phyloP scores from a whole-genome alignment of 805 yeast genomes.

The Cyberlindnera mycetangii region DNA sequence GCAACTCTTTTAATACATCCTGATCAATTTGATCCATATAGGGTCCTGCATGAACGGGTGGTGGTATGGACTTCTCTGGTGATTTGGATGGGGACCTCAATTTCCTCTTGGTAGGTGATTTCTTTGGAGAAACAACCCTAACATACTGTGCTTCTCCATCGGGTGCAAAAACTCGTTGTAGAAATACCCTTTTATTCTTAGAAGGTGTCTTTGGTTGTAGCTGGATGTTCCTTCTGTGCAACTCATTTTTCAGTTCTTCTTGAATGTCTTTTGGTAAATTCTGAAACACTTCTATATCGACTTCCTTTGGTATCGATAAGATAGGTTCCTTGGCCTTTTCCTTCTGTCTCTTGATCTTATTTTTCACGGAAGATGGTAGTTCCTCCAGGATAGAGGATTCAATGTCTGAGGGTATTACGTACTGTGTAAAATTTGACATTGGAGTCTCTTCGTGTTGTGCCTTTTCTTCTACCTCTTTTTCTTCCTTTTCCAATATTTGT shows the following conservation, averaged over 20 bases:
- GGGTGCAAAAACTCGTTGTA: slow-evolving; percentile 24
- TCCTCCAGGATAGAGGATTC: slow-evolving; percentile 28
- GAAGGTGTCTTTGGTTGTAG: slow-evolving; percentile 23
- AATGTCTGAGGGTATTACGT: slow-evolving; percentile 29
- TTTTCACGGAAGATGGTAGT: slow-evolving; percentile 22
- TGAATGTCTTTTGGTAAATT: slow-evolving; percentile 65
- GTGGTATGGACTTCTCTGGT: slow-evolving; percentile 5
- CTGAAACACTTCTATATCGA: slow-evolving; percentile 64
- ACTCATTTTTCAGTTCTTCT: slow-evolving; percentile 54
- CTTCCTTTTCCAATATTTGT: slow-evolving; percentile 4
- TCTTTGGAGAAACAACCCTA: slow-evolving; percentile 21
- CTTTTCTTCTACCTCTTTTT: neutral
- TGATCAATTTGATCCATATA: slow-evolving; percentile 19
- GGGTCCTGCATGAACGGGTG: neutral
- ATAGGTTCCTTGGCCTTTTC: slow-evolving; percentile 20
- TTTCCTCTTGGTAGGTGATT: slow-evolving; percentile 15
- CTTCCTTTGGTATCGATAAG: slow-evolving; percentile 30
- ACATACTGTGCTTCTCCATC: slow-evolving; percentile 16
- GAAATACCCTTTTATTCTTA: slow-evolving; percentile 19
- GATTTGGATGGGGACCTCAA: slow-evolving; percentile 17
- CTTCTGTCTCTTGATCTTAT: slow-evolving; percentile 16
- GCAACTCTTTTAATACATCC: slow-evolving; percentile 26
- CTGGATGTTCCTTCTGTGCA: slow-evolving; percentile 38
- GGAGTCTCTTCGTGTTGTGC: neutral
- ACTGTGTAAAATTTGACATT: slow-evolving; percentile 15